Percentiles rank a stretch among this genome's conserved stretches.
These are phyloP conservation scores for Microsporum audouinii DNA, from an alignment of 2,329 filamentous ascomycete genomes.

Conservation along the genomic window DNA sequence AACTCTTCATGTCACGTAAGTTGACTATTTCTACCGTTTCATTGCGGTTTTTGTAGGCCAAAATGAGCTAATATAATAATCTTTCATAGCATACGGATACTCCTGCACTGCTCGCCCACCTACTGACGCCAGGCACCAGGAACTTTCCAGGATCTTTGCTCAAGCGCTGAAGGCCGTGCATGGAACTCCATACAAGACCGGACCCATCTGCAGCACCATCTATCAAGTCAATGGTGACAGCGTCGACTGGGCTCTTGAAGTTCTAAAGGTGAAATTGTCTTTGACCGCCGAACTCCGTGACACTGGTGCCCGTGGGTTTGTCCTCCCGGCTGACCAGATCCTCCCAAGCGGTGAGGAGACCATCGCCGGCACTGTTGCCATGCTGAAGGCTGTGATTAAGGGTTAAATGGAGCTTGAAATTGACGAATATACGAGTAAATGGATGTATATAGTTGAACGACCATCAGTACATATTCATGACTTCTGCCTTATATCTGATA, in stretches of 20 bases:
- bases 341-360: conserved; percentile 37
- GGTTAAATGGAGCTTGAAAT: neutral
- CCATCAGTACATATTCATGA: neutral
- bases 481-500: neutral
- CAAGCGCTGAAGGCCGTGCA: conserved; percentile 47
- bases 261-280: conserved; percentile 33
- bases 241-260: conserved; percentile 38
- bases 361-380: conserved; percentile 30
- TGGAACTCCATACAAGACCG: conserved; percentile 31
- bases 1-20: conserved; percentile 41
- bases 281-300: conserved; percentile 43
- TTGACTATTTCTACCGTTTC: neutral
- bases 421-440: neutral
- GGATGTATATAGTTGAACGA: neutral
- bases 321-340: conserved; percentile 41
- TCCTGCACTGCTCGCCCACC: conserved; percentile 40
- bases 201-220: conserved; percentile 49
- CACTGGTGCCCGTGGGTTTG: conserved; percentile 39
- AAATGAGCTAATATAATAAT: neutral
- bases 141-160: conserved; percentile 40
- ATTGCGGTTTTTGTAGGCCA: neutral
- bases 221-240: conserved; percentile 39
- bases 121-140: conserved; percentile 40
- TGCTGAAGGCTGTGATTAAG: conserved; percentile 7
- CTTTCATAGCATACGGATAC: conserved; percentile 44